phyloP scores from a whole-genome alignment of 495 filamentous ascomycete species.

The Cercophora scortea region DNA sequence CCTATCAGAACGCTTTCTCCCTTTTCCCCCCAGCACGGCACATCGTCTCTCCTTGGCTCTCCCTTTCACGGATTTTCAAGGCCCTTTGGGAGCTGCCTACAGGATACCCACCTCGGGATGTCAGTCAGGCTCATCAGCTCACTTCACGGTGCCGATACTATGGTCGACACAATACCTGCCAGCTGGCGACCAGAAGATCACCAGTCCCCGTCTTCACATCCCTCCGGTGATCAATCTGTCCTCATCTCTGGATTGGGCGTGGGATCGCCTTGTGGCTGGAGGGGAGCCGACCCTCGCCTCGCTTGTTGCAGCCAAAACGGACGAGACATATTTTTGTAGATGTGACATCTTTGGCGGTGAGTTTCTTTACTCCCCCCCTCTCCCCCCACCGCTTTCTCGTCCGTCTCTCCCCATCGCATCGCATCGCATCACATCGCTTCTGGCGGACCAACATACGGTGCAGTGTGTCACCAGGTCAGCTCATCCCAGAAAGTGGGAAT shows the following conservation, averaged over 20 bases:
- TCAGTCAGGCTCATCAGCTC: too few species aligned
- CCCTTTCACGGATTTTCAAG: too few species aligned
- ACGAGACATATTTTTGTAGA: background rate
- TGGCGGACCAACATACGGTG: background rate
- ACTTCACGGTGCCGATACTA: too few species aligned
- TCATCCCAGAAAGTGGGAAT: background rate
- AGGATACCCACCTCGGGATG: too few species aligned
- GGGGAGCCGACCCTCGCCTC: background rate
- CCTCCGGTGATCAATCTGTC: background rate
- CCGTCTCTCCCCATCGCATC: background rate
- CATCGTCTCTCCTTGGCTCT: background rate
- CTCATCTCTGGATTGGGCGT: background rate
- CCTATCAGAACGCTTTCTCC: conserved; percentile 8
- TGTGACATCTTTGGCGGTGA: background rate
- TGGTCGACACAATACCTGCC: too few species aligned
- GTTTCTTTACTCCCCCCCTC: background rate
- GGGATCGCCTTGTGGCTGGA: background rate
- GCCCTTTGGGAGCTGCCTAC: too few species aligned
- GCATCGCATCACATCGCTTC: background rate
- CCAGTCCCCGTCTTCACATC: background rate
- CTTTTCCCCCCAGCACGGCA: conserved; percentile 11
- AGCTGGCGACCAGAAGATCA: too few species aligned
- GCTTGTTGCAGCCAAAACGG: background rate
- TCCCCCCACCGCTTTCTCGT: background rate
- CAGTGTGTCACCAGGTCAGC: conserved; percentile 1